Evolutionary conservation across 768 basidiomycete genomes (phyloP), one percentile per base, ranked within the genome.

Genomic region (Ramaria rubella): DNA sequence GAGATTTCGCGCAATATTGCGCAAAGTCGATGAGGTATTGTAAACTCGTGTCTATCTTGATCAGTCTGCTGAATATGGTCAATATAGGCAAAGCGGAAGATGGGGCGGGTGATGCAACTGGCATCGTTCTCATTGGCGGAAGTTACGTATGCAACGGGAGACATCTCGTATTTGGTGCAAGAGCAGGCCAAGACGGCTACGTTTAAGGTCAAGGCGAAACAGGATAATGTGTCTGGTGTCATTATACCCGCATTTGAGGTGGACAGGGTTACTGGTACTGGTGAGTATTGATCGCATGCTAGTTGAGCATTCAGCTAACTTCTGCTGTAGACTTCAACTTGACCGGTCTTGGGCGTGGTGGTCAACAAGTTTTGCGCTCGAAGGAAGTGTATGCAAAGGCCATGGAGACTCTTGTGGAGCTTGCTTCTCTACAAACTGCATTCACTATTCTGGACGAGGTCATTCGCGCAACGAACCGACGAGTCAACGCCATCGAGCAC

Each of bases 401-500:
- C 1, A 84, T 98, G 24, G 94, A 95, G 70, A 96, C 94, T 3
- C 79, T 99, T 26, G 95, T 99, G 36, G 95, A 99, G 70, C 82
- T 99, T 33, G 96, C 96, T 1, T 95, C 93, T 12, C 75, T 99
- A 40, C 89, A 98, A 74, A 98, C 96, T 0, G 96, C 96, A 4
- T 99, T 99, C 75, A 95, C 87, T 57, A 97, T 98, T 62, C 82
- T 99, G 34, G 96, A 99, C 71, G 96, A 98, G 72, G 96, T 98
- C 59, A 99, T 99, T 66, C 89, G 92, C 46, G 93, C 94, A n/a
- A 98, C 96, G 34, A 99, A 98, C 70, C 89, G 96, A 51, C 85
- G 96, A 60, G 96, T 99, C 38, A 99, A 99, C 66, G 96, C 96
- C 2, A 95, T 99, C 61, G 96, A 99, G 65, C 93, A 99, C 68